A percentile compares a stretch with the other conserved stretches of the same genome.
Conservation (phyloP, 2,329 filamentous ascomycete genomes). For the Claviceps fusiformis region DNA sequence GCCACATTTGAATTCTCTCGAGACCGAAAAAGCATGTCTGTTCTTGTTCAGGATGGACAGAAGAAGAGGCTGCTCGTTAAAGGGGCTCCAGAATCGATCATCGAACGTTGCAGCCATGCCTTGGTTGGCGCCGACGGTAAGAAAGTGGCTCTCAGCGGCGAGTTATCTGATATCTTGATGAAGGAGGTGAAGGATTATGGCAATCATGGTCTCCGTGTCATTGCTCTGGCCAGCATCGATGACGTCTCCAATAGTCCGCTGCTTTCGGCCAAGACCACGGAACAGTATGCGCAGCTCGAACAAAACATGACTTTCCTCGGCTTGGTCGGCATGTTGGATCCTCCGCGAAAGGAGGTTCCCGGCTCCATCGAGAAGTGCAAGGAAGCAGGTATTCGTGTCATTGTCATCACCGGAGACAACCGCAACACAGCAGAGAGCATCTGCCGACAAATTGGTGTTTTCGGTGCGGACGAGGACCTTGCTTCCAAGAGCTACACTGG, state of each 20-base stretch:
- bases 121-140: conserved; percentile 68
- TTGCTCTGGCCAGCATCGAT: conserved; percentile 78
- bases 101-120: conserved; percentile 79
- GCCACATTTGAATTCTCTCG: conserved; percentile 94
- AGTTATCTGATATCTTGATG: conserved; percentile 55
- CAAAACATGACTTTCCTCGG: conserved; percentile 91
- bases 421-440: conserved; percentile 96
- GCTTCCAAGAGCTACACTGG: conserved; percentile 90
- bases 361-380: conserved; percentile 78
- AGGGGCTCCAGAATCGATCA: conserved; percentile 85
- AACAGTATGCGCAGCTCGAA: conserved; percentile 77
- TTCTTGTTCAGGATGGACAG: conserved; percentile 59
- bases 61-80: conserved; percentile 82
- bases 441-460: conserved; percentile 92
- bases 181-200: conserved; percentile 81
- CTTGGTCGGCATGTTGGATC: conserved; percentile 91
- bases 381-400: conserved; percentile 86
- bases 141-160: conserved; percentile 56
- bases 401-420: conserved; percentile 97
- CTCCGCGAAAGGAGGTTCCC: conserved; percentile 82
- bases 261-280: conserved; percentile 64
- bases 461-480: conserved; percentile 67
- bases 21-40: conserved; percentile 98
- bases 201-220: conserved; percentile 83
- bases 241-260: conserved; percentile 59